A percentile compares a stretch with the other conserved stretches of the same genome.
Evolutionary conservation across 2,329 filamentous ascomycete genomes (phyloP).

Genomic region (Fusarium xyrophilum): DNA sequence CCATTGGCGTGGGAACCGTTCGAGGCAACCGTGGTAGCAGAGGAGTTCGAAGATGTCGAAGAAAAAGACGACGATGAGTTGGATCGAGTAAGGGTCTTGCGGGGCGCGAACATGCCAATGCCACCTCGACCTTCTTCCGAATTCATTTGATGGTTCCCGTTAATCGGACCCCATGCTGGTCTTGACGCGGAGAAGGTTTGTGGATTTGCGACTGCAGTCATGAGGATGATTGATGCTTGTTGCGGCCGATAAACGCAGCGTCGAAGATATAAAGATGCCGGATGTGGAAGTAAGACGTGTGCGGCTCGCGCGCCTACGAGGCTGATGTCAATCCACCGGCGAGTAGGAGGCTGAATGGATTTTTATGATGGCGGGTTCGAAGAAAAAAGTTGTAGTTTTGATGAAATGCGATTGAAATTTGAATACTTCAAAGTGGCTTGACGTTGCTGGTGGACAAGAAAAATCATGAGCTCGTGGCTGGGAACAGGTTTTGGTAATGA

Average conservation of each 20-base stretch:
- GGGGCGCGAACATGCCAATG: slow-evolving; percentile 78
- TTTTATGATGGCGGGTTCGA: slow-evolving; percentile 7
- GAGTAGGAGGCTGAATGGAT: not conserved
- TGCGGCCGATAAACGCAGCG: slow-evolving; percentile 33
- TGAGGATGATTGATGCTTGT: slow-evolving; percentile 50
- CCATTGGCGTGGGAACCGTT: slow-evolving; percentile 69
- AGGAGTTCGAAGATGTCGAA: slow-evolving; percentile 74
- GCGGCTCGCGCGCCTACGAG: slow-evolving; percentile 32
- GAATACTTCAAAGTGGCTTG: slow-evolving; percentile 17
- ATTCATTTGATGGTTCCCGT: slow-evolving; percentile 72
- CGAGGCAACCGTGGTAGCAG: slow-evolving; percentile 68
- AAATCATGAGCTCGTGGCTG: slow-evolving; percentile 36
- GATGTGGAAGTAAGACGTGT: slow-evolving; percentile 32
- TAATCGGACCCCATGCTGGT: slow-evolving; percentile 69
- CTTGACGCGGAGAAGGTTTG: slow-evolving; percentile 69
- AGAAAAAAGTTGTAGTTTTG: not conserved
- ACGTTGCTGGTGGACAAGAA: slow-evolving; percentile 28
- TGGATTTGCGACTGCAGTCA: slow-evolving; percentile 73
- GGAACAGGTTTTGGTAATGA: slow-evolving; percentile 32
- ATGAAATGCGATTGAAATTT: slow-evolving; percentile 16
- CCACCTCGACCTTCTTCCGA: slow-evolving; percentile 78
- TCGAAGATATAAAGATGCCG: slow-evolving; percentile 29
- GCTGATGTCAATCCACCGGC: slow-evolving; percentile 35
- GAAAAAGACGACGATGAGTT: slow-evolving; percentile 93
- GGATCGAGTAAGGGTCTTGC: slow-evolving; percentile 83